Evolutionary conservation across 2,329 filamentous ascomycete species (phyloP), one percentile per base, ranked within the genome.

Genomic region (Colletotrichum sidae): DNA sequence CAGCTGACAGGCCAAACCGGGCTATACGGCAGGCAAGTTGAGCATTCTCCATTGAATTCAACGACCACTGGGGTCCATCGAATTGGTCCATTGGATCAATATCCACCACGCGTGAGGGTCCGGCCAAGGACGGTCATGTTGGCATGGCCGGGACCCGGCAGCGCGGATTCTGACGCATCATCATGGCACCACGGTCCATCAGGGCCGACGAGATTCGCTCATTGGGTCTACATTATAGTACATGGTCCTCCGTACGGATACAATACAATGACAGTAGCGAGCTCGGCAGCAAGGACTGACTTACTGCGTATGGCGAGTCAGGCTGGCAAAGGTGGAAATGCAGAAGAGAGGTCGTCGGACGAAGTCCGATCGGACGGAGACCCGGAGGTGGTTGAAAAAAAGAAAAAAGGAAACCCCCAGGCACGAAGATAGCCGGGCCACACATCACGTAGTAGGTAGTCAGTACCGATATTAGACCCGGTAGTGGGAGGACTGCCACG

Each of bases 51-150:
- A 15, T 42, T 34, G 46, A 41, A 39, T 56, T 34, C 35, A 51
- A 33, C 52, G 63, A 47, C 44, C 52, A 53, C 42, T 25, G 58
- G 44, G 46, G 51, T 44, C 55, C n/a, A 63, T 66, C 44, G 15
- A 17, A n/a, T 3, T 17, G 42, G 13, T 15, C 42, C 42, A 13
- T 25, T 25, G 25, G 25, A 5, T 25, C 25, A 25, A 25, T 13
- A 44, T 15, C 13, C 13, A 44, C 12, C 12, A 44, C 42, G 42
- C 42, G 44, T 25, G 13, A 39, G 33, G 41, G 11, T 51, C 58
- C 42, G 44, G 15, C 37, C 58, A 56, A 53, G 52, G 49, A 35
- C 47, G 25, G 25, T 25, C 25, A 25, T 25, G 37, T 42, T 52
- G 35, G 58, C 53, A 39, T 33, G 5, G 46, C 49, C 52, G 58